phyloP scores from a whole-genome alignment of 1,284 basidiomycete genomes.

The Meira miltonrushii region DNA sequence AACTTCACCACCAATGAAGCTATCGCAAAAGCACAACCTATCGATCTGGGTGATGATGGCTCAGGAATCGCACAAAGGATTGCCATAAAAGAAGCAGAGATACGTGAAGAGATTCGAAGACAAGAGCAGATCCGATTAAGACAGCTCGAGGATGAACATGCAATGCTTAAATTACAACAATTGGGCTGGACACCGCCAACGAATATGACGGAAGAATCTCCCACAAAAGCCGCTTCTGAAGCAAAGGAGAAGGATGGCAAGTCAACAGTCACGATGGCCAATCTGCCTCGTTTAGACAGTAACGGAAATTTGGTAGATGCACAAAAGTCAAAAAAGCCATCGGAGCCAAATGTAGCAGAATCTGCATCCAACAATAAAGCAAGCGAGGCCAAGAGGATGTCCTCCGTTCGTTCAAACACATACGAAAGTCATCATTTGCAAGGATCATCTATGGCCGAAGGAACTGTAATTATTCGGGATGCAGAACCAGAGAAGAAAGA shows the following conservation, averaged over 20 bases:
- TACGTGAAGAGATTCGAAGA: constrained; percentile 24
- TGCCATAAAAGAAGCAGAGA: constrained; percentile 26
- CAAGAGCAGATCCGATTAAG: constrained; percentile 8
- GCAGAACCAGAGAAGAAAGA: constrained; percentile 7
- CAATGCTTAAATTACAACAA: constrained; percentile 27
- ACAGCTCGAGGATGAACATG: constrained; percentile 20
- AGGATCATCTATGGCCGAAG: constrained; percentile 17
- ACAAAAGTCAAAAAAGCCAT: neutral
- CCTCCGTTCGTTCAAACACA: no score
- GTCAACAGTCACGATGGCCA: constrained; percentile 6
- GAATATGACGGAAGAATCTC: constrained; percentile 16
- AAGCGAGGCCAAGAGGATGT: no score
- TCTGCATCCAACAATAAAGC: neutral
- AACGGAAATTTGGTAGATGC: constrained; percentile 13
- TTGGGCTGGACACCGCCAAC: constrained; percentile 34
- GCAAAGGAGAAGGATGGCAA: constrained; percentile 6
- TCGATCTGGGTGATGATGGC: constrained; percentile 34
- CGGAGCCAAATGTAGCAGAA: no score
- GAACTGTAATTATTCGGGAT: constrained; percentile 24
- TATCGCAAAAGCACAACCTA: constrained; percentile 35
- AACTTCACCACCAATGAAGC: constrained; percentile 41
- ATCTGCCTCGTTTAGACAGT: constrained; percentile 12
- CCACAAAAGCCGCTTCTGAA: neutral
- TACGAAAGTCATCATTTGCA: no score
- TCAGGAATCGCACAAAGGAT: constrained; percentile 29